Evolutionary conservation across 2,329 filamentous ascomycete species (phyloP), one percentile per base, ranked within the genome.

Genomic region (Penicillium sp.): DNA sequence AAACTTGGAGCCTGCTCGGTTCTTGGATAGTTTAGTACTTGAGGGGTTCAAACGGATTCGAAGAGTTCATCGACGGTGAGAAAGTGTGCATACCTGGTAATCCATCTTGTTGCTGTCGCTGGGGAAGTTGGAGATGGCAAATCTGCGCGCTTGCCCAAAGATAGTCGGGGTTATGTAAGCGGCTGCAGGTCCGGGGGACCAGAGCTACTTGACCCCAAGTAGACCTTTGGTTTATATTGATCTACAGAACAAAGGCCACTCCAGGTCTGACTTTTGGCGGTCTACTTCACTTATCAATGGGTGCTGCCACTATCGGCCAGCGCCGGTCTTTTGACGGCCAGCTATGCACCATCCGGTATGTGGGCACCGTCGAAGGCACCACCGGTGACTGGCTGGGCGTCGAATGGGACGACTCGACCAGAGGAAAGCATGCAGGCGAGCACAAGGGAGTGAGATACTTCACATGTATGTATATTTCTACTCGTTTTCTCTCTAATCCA

Each of bases 1-100:
- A 68, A 97, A 97, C 69, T 97, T 97, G 68, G 89, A 95, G 62
- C 93, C 93, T 48, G 87, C 90, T 59, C 91, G 87, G 68, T 97
- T 96, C 76, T 96, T 78, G 14, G 27, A 15, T 1, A 9, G 16
- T 33, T 58, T 44, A 50, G 48, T 37, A 25, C 36, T 11, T 17
- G 4, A 27, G 19, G 40, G 19, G 44, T 7, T n/a, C n/a, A 23
- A 23, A 23, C 7, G 21, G 21, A 11, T 23, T 23, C 7, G 7
- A 11, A 23, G 21, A 23, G n/a, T 23, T 11, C 21, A 23, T 23
- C 21, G 7, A 11, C 7, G 21, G 21, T 23, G 21, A 13, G n/a
- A 10, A 17, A 4, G 2, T 8, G 13, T 28, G 13, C 33, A 18
- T 39, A 42, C 39, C 32, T 39, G 15, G 9, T 31, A 45, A 45